Base-by-base conservation (phyloP, 2,329 filamentous ascomycete genomes). In the Stachybotrys elegans region DNA sequence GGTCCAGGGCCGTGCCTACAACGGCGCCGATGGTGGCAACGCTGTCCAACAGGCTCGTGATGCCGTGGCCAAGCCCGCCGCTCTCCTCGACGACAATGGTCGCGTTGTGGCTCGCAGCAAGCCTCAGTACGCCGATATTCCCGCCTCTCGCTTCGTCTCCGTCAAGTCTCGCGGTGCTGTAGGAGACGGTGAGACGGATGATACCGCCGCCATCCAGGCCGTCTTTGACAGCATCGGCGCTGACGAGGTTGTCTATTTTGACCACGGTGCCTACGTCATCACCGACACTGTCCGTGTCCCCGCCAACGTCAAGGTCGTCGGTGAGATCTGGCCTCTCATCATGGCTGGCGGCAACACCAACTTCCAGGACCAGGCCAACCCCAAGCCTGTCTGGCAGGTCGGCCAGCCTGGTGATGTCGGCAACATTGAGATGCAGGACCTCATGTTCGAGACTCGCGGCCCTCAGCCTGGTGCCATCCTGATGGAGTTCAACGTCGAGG, bases 271-370 rank as follows among this genome's bases (percentile, higher is more conserved):
- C 40, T 89, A 91, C 61, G 63, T 86, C 43, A 70, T 91, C 53
- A 82, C 78, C 35, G 73, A 79, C 53, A 91, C 86, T 1, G 69
- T 91, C 61, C 76, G 78, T 52, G 75, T 91, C 8, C 86, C 86
- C 45, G 86, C 85, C 71, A 79, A 89, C 58, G 82, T 92, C 70
- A 86, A 84, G 68, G 91, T 97, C 60, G 88, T 87, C 7, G 92
- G 92, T 56, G 90, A 96, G 68, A 83, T 94, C 60, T 95, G 88
- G 88, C 85, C 92, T 3, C 70, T 95, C 49, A 85, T 97, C 63
- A 85, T 96, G 76, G 91, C 88, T 21, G 79, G 83, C 41, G 91
- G 91, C 43, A 60, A 69, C 57, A 74, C 67, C 25, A 75, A 77
- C 51, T 97, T 96, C 72, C 69, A 75, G 50, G 82, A 95, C 62